Evolutionary conservation across 1,139 yeast genomes (phyloP).

Genomic region (Pichia sp.): DNA sequence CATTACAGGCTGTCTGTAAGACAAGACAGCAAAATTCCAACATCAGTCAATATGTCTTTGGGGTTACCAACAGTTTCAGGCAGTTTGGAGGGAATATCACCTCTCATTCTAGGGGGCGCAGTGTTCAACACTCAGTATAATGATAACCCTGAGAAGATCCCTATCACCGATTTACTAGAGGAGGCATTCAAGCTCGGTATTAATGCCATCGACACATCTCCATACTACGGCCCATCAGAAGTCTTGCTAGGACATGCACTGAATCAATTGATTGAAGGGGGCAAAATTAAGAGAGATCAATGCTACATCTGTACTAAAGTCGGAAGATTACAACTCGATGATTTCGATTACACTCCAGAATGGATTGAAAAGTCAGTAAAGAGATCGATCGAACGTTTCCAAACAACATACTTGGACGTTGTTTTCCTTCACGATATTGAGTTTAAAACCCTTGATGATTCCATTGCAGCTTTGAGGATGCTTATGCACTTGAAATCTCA

Average conservation of each 20-base stretch:
- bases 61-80: slow-evolving; percentile 15
- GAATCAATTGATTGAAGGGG: slow-evolving; percentile 32
- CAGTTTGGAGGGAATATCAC: slow-evolving; percentile 36
- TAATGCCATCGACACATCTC: slow-evolving; percentile 81
- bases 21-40: too few relatives aligned
- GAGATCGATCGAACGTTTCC: slow-evolving; percentile 59
- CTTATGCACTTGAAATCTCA: slow-evolving; percentile 52
- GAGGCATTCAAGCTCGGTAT: slow-evolving; percentile 62
- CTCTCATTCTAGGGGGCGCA: slow-evolving; percentile 77
- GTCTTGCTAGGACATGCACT: slow-evolving; percentile 64
- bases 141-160: slow-evolving; percentile 52
- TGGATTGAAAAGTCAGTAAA: slow-evolving; percentile 55
- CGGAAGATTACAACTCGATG: slow-evolving; percentile 61
- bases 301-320: slow-evolving; percentile 82
- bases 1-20: too few relatives aligned
- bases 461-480: slow-evolving; percentile 56
- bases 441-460: slow-evolving; percentile 52
- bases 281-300: slow-evolving; percentile 44
- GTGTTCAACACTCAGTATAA: slow-evolving; percentile 75
- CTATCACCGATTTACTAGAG: slow-evolving; percentile 49
- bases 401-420: slow-evolving; percentile 64
- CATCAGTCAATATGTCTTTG: slow-evolving; percentile 8
- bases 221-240: slow-evolving; percentile 91
- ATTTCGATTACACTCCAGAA: slow-evolving; percentile 65
- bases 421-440: slow-evolving; percentile 89